A percentile compares a stretch with the other conserved stretches of the same genome.
Conservation (phyloP, 192 early-diverging fungal genomes). For the Coemansia sp. region DNA sequence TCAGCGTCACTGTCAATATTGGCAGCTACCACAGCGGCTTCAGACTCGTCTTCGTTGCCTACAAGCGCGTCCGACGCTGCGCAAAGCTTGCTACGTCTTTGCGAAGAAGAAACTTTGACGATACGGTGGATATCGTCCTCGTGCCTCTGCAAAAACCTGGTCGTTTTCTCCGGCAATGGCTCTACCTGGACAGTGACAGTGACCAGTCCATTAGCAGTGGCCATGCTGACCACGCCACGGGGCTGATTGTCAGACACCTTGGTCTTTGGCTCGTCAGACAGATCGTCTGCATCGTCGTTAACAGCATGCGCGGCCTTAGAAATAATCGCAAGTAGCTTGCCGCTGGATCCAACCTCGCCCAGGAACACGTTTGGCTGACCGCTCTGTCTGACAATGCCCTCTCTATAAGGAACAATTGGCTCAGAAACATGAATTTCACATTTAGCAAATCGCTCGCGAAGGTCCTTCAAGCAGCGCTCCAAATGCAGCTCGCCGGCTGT, state of each 20-base stretch:
- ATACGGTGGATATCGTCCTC: constrained; percentile 44
- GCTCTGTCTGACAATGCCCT: constrained; percentile 72
- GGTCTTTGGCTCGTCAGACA: constrained; percentile 10
- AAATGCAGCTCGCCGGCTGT: constrained; percentile 97
- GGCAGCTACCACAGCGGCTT: constrained; percentile 7
- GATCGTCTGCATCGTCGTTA: background rate
- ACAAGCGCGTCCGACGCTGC: constrained; percentile 36
- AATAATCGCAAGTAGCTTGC: constrained; percentile 40
- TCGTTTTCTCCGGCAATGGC: constrained; percentile 47
- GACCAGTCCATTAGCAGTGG: constrained; percentile 47
- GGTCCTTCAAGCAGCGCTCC: constrained; percentile 92
- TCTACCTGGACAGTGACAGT: constrained; percentile 43
- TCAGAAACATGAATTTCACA: constrained; percentile 91
- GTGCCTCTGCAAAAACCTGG: constrained; percentile 37
- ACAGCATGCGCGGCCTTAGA: constrained; percentile 9
- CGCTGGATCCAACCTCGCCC: constrained; percentile 40
- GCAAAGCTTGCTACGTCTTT: constrained; percentile 26
- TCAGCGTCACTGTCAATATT: constrained; percentile 7
- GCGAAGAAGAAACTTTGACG: constrained; percentile 28
- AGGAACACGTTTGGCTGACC: constrained; percentile 39
- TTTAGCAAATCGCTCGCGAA: constrained; percentile 90
- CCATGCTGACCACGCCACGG: constrained; percentile 46
- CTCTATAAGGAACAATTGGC: constrained; percentile 96
- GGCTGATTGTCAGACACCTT: constrained; percentile 20
- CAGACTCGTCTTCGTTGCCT: constrained; percentile 6